Evolutionary conservation across 441 rosid species (phyloP).

Genomic region (Flueggea neowawraea): DNA sequence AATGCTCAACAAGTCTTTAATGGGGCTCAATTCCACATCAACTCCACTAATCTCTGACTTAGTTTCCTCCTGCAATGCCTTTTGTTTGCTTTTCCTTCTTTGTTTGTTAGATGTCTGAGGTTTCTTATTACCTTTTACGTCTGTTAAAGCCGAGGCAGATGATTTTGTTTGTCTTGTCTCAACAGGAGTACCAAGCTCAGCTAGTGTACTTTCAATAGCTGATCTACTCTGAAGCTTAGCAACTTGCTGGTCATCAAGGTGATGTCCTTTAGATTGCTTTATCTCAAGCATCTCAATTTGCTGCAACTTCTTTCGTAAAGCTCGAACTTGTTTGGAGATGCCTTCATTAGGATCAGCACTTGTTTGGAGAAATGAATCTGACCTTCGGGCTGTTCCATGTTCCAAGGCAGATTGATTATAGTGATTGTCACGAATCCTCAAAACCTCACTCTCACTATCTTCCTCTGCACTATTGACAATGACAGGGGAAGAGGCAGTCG

Average conservation of each 20-base stretch:
- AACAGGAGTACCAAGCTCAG: constrained; percentile 70
- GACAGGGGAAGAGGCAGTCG: constrained; percentile 85
- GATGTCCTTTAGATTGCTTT: constrained; percentile 64
- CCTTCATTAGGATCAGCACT: constrained; percentile 48
- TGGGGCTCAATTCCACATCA: constrained; percentile 29
- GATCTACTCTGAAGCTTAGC: constrained; percentile 79
- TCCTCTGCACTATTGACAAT: constrained; percentile 84
- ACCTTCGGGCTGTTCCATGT: constrained; percentile 32
- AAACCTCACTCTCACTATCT: constrained; percentile 55
- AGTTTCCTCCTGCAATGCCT: constrained; percentile 38
- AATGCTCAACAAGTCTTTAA: constrained; percentile 27
- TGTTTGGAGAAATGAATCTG: constrained; percentile 61
- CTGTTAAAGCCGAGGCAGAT: constrained; percentile 32
- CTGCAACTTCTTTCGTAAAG: constrained; percentile 86
- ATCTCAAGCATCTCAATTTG: constrained; percentile 95
- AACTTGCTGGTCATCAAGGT: constrained; percentile 89
- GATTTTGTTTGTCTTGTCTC: constrained; percentile 38
- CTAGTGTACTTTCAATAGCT: constrained; percentile 63
- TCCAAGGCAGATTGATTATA: constrained; percentile 20
- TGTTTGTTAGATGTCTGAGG: constrained; percentile 52
- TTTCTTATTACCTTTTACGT: constrained; percentile 60
- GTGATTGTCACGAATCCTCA: constrained; percentile 61
- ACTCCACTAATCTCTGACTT: constrained; percentile 32
- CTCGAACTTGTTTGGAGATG: constrained; percentile 66
- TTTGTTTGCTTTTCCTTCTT: constrained; percentile 65